phyloP scores from a whole-genome alignment of 164 flowering plant genomes.

The Brasenia schreberi region DNA sequence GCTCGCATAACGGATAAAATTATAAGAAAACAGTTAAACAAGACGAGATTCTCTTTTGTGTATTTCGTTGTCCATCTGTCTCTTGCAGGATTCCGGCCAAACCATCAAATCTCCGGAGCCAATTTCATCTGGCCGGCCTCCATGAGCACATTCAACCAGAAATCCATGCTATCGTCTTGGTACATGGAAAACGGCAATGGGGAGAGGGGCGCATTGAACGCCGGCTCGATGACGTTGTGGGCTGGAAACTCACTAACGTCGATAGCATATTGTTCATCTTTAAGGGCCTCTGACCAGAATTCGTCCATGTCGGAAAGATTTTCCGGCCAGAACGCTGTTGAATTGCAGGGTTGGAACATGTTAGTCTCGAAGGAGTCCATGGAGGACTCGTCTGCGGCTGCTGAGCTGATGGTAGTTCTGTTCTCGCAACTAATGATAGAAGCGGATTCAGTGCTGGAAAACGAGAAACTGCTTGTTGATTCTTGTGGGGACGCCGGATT shows the following conservation, averaged over 20 bases:
- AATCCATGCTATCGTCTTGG: constrained; percentile 2
- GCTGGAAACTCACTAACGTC: background rate
- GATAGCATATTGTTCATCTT: background rate
- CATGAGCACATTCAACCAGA: constrained; percentile 1
- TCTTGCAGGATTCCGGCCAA: background rate
- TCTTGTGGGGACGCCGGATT: constrained; percentile 1
- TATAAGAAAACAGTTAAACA: too few relatives aligned
- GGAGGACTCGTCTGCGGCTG: background rate
- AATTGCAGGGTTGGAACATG: background rate
- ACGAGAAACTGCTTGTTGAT: background rate
- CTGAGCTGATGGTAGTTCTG: background rate
- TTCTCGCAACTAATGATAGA: constrained; percentile 1
- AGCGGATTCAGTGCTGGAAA: background rate
- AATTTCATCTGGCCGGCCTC: background rate
- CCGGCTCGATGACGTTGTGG: background rate
- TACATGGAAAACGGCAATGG: background rate
- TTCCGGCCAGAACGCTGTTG: background rate
- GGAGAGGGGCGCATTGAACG: background rate
- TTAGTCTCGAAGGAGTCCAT: background rate
- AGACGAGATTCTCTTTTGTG: background rate
- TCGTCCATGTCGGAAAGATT: background rate
- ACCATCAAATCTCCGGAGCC: background rate
- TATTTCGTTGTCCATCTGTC: background rate
- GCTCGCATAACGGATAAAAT: background rate
- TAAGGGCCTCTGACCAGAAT: background rate